Conservation (phyloP, 2,329 filamentous ascomycete genomes). For the Bipolaris cookei region DNA sequence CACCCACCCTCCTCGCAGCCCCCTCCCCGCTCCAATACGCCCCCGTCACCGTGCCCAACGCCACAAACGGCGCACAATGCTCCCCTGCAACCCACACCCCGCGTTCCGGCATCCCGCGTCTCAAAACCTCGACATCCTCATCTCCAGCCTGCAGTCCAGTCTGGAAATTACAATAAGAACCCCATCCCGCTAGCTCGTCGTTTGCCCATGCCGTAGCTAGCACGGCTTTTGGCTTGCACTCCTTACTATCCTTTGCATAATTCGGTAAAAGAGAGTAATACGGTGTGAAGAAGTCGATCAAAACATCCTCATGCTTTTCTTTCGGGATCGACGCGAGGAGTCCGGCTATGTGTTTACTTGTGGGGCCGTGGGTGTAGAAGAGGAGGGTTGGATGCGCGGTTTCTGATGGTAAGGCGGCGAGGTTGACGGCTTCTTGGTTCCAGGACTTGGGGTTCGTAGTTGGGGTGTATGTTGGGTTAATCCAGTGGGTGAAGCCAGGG, state of each 20-base stretch:
- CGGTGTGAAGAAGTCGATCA: conserved; percentile 73
- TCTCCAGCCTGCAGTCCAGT: conserved; percentile 74
- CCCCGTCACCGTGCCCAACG: conserved; percentile 72
- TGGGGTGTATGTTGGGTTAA: conserved; percentile 70
- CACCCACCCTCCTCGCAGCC: conserved; percentile 2
- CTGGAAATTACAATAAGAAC: conserved; percentile 87
- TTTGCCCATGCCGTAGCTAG: conserved; percentile 78
- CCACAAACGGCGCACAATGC: conserved; percentile 89
- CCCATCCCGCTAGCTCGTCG: conserved; percentile 80
- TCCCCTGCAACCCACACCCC: conserved; percentile 88
- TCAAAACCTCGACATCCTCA: conserved; percentile 69
- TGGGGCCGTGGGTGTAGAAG: conserved; percentile 76
- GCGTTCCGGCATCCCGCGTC: conserved; percentile 63
- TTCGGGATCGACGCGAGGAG: conserved; percentile 44
- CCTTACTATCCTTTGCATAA: conserved; percentile 61
- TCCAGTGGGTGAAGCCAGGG: conserved; percentile 77
- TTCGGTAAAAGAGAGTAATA: conserved; percentile 78
- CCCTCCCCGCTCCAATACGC: conserved; percentile 18
- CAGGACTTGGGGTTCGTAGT: conserved; percentile 68
- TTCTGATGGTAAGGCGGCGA: conserved; percentile 66
- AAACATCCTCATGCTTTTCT: conserved; percentile 56
- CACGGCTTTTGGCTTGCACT: conserved; percentile 68
- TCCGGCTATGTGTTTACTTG: conserved; percentile 40
- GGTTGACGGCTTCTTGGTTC: conserved; percentile 78
- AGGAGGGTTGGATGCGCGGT: conserved; percentile 79